Base-by-base conservation (phyloP, 1,284 basidiomycete species). In the Microbotryomycetes sp. region DNA sequence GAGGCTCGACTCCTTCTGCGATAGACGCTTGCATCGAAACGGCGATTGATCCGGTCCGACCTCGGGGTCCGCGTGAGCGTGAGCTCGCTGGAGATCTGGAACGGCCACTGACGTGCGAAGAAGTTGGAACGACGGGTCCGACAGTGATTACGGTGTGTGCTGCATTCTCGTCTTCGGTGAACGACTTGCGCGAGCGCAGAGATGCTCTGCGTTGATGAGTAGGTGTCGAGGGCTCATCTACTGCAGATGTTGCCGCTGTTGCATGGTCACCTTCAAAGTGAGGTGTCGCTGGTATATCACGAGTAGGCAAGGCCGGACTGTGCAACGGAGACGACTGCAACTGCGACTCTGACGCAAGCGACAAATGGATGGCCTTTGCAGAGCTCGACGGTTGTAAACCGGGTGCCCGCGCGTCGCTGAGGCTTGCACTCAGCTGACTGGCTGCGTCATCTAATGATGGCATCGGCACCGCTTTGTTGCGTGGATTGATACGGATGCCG, bases 21-120 rank as follows among this genome's bases (percentile, higher is more conserved):
- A 61, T 56, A 30, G 60, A 65, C 35, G 45, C 29, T n/a, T 48
- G 55, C 24, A 61, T 47, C 3, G 61, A 63, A 1, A 57, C 49
- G 13, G 57, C 59, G 46, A 54, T 9, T 5, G 61, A 66, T 5
- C 49, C 45, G 9, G 63, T 62, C 3, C 63, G 60, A 2, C 18
- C 29, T 15, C 45, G 26, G 16, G 60, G 60, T 3, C 51, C 49
- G 16, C 53, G 24, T 9, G 46, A 48, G 15, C 21, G 31, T 31
- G 48, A 45, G 7, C 7, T 26, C 5, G 55, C 49, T 23, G 57
- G 35, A n/a, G 35, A 41, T 18, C 18, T 41, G 35, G 35, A 41
- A 9, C 35, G 9, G 35, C 35, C 35, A 41, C 35, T 41, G 35
- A 18, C 18, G 9, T 18, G 35, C 9, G 35, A 41, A 41, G 35